Base-by-base conservation (phyloP, 2,329 filamentous ascomycete species). In the Tolypocladium paradoxum region DNA sequence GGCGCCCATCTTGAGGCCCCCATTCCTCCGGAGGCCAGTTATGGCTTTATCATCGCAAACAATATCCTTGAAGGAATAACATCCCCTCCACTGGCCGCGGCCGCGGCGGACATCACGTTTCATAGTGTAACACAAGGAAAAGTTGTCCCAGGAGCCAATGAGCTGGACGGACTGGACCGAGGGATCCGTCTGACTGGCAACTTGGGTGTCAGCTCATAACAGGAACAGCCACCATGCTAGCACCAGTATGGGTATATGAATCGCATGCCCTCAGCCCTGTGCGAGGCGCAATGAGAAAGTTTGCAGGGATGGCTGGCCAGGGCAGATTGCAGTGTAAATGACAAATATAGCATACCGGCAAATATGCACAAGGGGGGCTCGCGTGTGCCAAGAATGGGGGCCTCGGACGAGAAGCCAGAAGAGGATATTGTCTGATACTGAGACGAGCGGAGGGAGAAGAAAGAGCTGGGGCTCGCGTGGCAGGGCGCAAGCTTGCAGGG, bases 131-230 rank as follows among this genome's bases (percentile, higher is more conserved):
- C 82, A 75, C 64, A 79, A 83, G 56, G 78, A 76, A 71, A 96
- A 96, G 73, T 96, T 96, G 73, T 96, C 91, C 92, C 92, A 97
- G 58, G 90, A 96, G 57, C 92, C 92, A 61, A 93, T 77, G 47
- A 96, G 78, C 64, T 88, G 83, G 59, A 96, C 88, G 46, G 85
- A 85, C 57, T 78, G 76, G 57, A 83, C 77, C 50, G 79, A 76
- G 58, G 79, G 76, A 60, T 78, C 68, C 52, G 82, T 83, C 71
- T 80, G 76, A 64, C 82, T 85, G 65, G 53, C 60, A 61, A 56
- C 47, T 37, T 35, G 51, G 38, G 49, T 43, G 58, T 62, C 56
- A 64, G 62, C 57, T 55, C 36, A 56, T 18, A 27, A 18, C 31
- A 18, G 29, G 31, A 35, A 35, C 9, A 45, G 48, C 48, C 36